Evolutionary conservation across 208 protist genomes (phyloP).

Genomic region (Trichomonas gallinae): DNA sequence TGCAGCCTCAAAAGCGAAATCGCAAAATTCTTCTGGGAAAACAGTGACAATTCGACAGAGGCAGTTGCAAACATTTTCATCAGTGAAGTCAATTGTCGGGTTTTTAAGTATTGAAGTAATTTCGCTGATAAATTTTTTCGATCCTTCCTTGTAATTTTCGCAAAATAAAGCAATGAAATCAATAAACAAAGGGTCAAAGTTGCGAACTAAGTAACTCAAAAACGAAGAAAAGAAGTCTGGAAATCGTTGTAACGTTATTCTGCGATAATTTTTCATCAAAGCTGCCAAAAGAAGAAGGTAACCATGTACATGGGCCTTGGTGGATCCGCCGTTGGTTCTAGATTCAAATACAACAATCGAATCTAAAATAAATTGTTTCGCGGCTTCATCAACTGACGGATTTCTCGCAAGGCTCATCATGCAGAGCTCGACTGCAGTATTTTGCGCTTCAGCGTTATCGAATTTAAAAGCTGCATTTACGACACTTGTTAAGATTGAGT

Average conservation of each 20-base stretch:
- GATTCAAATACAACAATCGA: neutral
- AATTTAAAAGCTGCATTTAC: neutral
- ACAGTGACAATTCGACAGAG: neutral
- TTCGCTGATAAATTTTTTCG: neutral
- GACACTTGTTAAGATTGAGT: neutral
- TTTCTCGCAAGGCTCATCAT: neutral
- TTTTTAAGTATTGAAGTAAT: neutral
- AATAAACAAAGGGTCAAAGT: neutral
- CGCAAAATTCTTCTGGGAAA: neutral
- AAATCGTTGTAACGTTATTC: neutral
- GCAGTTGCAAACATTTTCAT: neutral
- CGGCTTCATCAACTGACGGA: neutral
- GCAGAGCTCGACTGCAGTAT: neutral
- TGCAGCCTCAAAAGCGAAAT: neutral
- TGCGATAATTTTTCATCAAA: neutral
- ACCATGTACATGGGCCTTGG: neutral
- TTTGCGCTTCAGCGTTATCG: neutral
- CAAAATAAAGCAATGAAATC: neutral
- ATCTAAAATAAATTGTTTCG: neutral
- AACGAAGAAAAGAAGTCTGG: neutral
- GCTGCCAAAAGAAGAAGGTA: neutral
- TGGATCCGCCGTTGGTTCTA: neutral
- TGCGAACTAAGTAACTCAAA: neutral
- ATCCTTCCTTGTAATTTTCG: neutral
- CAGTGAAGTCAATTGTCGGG: neutral